Base-by-base conservation (phyloP, 2,329 filamentous ascomycete genomes). In the Aspergillus tubingensis region DNA sequence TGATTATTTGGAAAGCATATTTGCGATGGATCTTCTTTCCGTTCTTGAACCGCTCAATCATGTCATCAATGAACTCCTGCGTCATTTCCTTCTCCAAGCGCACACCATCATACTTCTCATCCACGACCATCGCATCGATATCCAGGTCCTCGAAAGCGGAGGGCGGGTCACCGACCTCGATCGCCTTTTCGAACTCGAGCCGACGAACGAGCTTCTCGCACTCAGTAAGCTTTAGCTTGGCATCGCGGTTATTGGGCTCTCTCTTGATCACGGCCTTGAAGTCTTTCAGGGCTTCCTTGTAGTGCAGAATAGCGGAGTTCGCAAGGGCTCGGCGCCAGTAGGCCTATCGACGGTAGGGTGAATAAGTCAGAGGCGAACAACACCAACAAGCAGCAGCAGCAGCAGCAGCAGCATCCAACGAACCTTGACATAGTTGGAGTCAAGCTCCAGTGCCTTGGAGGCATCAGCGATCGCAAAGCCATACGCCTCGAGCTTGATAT, bases 21-120 rank as follows among this genome's bases (percentile, higher is more conserved):
- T 98, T 99, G 80, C 87, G 89, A 77, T 95, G 92, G 59, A 99
- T 85, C 79, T 91, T 94, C 85, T 99, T 98, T 73, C 95, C 95
- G 54, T 86, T 89, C 85, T 96, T 96, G 85, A 99, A 99, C 32
- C 95, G 84, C 76, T 95, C 86, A 59, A 92, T 94, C 94, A 98
- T 97, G 80, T 99, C 94, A 70, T 96, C 91, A 70, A 99, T 91
- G 73, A 99, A 99, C 70, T 97, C 94, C 68, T 94, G 86, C 1
- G 94, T 97, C 92, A 99, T 99, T 74, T 90, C 85, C 41, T 85
- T 89, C n/a, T 69, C 77, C 56, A 99, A 80, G 59, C 83, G 84
- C 21, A 88, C 89, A 62, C 95, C 95, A 72, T 99, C 95, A 72
- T 99, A 99, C 58, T 84, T 84, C 21, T 88, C 80, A 63, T 97